Base-by-base conservation (phyloP, 1,284 basidiomycete genomes). In the Fomitiporia mediterranea region DNA sequence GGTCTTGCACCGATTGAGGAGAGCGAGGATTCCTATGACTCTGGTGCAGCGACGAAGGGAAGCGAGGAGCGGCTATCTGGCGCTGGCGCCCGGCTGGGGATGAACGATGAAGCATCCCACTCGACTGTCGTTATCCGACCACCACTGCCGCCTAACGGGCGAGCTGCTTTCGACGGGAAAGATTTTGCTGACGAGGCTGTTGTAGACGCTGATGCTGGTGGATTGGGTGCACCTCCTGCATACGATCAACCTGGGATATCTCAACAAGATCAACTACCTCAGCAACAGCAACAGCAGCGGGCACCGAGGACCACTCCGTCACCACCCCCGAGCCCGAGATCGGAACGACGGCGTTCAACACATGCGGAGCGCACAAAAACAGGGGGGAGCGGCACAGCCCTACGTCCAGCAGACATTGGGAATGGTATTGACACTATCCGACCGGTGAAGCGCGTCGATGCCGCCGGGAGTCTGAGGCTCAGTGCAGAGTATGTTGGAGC, bases 401-500 rank as follows among this genome's bases (percentile, higher is more conserved):
- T 95, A 61, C 79, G 79, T 34, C 85, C 85, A 62, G 91, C 84
- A 4, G 92, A 95, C 69, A 69, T 96, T 6, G 92, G 91, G 4
- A 87, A 78, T 57, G 92, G 92, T 1, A 77, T 91, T 46, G 91
- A 91, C 63, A 96, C 94, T 1, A 91, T 97, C 64, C 81, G 94
- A 56, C 94, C 94, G 0, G 86, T 96, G 61, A 95, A 95, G 76
- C 92, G 91, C 66, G 84, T 95, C 21, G 92, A 97, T 67, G 80
- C 86, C 0, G 75, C 79, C 3, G 84, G 86, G 9, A 92, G 90
- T 0, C 71, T 93, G n/a, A 76, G 85, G 57, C 68, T 91, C 37
- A 94, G 91, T 4, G 77, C 83, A 17, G 91, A 91, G 62, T 94
- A 81, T 67, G 84, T 94, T 23, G 92, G 91, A 19, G 86, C 77